Base-by-base conservation (phyloP, 805 yeast species). In the Metschnikowia santaceciliae region DNA sequence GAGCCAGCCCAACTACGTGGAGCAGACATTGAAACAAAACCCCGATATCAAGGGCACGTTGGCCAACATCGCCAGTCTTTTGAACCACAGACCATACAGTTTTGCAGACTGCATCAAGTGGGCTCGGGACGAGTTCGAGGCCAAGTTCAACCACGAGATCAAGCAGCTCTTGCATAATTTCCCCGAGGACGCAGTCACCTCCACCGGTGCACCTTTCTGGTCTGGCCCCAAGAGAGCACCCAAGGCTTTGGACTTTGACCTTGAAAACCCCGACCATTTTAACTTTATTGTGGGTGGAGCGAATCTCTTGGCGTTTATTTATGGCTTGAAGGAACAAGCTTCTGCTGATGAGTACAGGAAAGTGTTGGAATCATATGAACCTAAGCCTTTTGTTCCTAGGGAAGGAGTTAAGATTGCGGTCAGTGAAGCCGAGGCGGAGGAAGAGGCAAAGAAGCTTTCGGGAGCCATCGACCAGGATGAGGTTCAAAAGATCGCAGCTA, bases 201-300 rank as follows among this genome's bases (percentile, higher is more conserved):
- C 96, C 0, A 78, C 78, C 46, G 99, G 99, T 49, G 90, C 85
- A 32, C 94, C 95, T 60, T 94, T 94, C 72, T 94, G 99, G 99
- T 82, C 96, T 19, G 97, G 97, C 50, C 94, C 98, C 33, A 94
- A 94, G 72, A 84, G 98, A 68, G 96, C 96, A 17, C 99, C 99
- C 45, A 80, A 78, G 42, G 89, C 96, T n/a, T 77, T 90, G 55
- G 75, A 57, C 13, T 90, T 94, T 66, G 92, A 90, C 64, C 76
- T 86, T 58, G 74, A 82, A 61, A 82, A 90, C 64, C 76, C 77
- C 11, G 87, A 89, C 61, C 97, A 92, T 67, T 79, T 84, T 66
- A 81, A 87, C 61, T 94, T 92, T 63, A 74, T 94, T 50, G 84
- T 84, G 49, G 96, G 88, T 14, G 98, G 86, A 49, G 98, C 99